A percentile compares a stretch with the other conserved stretches of the same genome.
These are phyloP conservation scores for Thalassiosira hispida DNA, from an alignment of 352 stramenopile species.

Conservation along the genomic window DNA sequence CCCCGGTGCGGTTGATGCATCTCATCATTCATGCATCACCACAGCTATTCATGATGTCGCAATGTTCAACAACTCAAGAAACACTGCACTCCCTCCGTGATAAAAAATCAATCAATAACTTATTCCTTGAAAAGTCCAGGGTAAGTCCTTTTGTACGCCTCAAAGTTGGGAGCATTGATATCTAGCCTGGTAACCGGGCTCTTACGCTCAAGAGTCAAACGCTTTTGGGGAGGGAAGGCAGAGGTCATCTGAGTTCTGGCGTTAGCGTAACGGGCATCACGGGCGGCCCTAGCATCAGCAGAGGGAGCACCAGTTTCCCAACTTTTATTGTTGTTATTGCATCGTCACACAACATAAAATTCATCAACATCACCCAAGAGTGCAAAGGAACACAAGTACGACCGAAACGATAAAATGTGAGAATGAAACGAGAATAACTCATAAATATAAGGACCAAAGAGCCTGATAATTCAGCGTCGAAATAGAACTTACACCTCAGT, in stretches of 20 bases:
- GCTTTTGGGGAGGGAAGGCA: slow-evolving; percentile 78
- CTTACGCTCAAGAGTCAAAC: slow-evolving; percentile 80
- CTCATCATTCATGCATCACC: no score
- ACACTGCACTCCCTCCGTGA: no score
- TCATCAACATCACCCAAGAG: neutral
- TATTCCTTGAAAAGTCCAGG: slow-evolving; percentile 76
- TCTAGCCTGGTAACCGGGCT: slow-evolving; percentile 80
- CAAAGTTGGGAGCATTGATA: slow-evolving; percentile 77
- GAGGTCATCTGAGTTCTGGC: slow-evolving; percentile 79
- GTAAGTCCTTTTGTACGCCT: slow-evolving; percentile 79
- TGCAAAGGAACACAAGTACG: neutral
- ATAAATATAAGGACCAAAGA: no score
- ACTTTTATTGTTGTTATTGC: slow-evolving; percentile 4
- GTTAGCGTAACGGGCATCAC: slow-evolving; percentile 67
- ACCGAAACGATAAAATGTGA: neutral
- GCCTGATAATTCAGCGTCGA: neutral
- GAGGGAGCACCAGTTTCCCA: slow-evolving; percentile 78
- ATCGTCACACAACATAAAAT: neutral
- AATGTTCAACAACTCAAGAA: no score
- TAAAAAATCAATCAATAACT: neutral
- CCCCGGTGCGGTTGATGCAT: no score
- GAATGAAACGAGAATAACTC: no score
- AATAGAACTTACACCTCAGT: slow-evolving; percentile 61
- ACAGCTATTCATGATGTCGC: no score
- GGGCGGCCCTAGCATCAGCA: slow-evolving; percentile 40